Conservation (phyloP, 805 yeast species). For the Lipomyces kockii region DNA sequence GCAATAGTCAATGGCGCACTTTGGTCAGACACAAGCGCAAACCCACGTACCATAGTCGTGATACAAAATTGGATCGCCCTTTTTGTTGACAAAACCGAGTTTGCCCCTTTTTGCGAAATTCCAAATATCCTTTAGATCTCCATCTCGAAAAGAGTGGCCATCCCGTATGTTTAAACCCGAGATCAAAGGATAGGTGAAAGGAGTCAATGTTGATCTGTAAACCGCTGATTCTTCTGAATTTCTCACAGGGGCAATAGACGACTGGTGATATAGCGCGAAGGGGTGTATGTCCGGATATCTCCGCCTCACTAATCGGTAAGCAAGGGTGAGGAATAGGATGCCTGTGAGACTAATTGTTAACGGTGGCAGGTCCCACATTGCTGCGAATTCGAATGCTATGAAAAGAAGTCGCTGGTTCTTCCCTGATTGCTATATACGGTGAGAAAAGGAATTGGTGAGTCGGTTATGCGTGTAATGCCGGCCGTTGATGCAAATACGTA, state of each 20-base stretch:
- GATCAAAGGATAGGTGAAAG: constrained; percentile 69
- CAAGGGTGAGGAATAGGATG: constrained; percentile 21
- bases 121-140: constrained; percentile 78
- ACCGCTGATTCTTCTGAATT: constrained; percentile 71
- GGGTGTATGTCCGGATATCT: constrained; percentile 47
- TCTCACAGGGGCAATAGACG: constrained; percentile 68
- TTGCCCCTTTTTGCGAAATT: constrained; percentile 41
- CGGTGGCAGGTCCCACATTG: constrained; percentile 21
- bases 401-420: background rate
- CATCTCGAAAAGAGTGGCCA: constrained; percentile 71
- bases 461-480: background rate
- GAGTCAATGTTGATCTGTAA: constrained; percentile 74
- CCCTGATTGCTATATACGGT: background rate
- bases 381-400: background rate
- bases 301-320: constrained; percentile 35
- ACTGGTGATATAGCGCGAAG: constrained; percentile 54
- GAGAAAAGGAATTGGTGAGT: background rate
- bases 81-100: constrained; percentile 44
- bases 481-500: background rate
- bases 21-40: background rate
- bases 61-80: constrained; percentile 11
- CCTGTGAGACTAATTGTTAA: constrained; percentile 20
- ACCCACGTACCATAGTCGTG: constrained; percentile 23
- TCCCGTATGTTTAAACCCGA: constrained; percentile 70
- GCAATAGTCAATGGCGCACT: constrained; percentile 21